A percentile compares a stretch with the other conserved stretches of the same genome.
phyloP scores from a whole-genome alignment of 768 basidiomycete species.

The Kwoniella sp. region DNA sequence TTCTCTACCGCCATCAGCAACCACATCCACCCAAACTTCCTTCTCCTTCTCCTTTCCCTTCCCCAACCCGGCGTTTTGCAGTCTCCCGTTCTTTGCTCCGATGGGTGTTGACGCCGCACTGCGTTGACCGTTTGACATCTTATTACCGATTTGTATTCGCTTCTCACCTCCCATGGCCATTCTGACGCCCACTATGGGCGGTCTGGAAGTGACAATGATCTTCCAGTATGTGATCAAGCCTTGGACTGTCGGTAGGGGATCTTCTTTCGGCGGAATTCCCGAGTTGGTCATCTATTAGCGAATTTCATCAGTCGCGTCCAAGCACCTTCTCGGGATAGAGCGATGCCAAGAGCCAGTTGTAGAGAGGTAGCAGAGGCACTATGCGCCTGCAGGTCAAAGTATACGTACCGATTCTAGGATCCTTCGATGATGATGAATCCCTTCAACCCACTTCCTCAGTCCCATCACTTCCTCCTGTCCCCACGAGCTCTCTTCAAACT shows the following conservation, averaged over 20 bases:
- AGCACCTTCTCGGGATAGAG: no score
- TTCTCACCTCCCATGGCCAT: constrained; percentile 25
- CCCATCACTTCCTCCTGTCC: constrained; percentile 28
- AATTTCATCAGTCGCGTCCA: background rate
- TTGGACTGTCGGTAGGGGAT: constrained; percentile 25
- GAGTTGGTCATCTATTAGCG: constrained; percentile 15
- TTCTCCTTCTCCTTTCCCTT: constrained; percentile 23
- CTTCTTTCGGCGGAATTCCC: constrained; percentile 27
- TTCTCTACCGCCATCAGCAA: constrained; percentile 69
- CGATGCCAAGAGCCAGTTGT: no score
- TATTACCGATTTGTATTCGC: background rate
- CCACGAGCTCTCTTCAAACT: constrained; percentile 15
- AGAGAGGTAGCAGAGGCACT: no score
- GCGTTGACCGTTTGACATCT: background rate
- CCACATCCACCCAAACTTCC: constrained; percentile 65
- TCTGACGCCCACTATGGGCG: constrained; percentile 23
- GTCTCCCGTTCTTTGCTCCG: background rate
- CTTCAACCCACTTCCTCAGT: constrained; percentile 25
- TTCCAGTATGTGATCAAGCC: constrained; percentile 29
- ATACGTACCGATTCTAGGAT: constrained; percentile 18
- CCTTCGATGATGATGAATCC: constrained; percentile 15
- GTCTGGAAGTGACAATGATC: constrained; percentile 18
- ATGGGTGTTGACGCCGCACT: background rate
- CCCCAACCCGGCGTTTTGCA: background rate
- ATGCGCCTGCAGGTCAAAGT: no score